A percentile compares a stretch with the other conserved stretches of the same genome.
These are phyloP conservation scores for Cadophora gregata DNA, from an alignment of 2,329 filamentous ascomycete genomes.

Conservation along the genomic window DNA sequence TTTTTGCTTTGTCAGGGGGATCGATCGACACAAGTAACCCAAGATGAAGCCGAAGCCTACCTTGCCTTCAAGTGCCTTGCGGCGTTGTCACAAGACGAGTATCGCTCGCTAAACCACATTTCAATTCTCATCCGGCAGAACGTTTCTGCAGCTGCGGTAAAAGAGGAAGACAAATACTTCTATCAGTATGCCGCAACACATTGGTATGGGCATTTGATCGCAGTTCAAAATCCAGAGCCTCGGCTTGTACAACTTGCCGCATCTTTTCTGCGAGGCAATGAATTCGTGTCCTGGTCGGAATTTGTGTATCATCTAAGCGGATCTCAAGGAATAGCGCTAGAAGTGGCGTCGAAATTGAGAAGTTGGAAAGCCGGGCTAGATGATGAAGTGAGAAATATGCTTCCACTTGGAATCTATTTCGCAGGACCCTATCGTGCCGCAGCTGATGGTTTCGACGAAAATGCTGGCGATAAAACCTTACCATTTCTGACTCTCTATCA, in stretches of 20 bases:
- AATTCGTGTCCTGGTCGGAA: conserved; percentile 5
- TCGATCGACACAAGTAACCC: neutral
- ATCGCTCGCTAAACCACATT: conserved; percentile 5
- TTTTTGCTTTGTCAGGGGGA: neutral
- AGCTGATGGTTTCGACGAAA: neutral
- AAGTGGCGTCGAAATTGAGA: neutral
- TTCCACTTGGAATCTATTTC: neutral
- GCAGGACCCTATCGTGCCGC: neutral
- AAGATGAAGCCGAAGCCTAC: neutral
- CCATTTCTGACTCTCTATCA: conserved; percentile 2
- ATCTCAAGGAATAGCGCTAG: conserved; percentile 1
- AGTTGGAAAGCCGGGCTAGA: neutral
- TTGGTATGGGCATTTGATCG: neutral
- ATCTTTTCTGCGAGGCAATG: neutral
- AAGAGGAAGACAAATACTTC: neutral
- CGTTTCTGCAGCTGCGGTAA: neutral
- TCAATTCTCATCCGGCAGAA: neutral
- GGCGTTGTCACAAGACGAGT: neutral
- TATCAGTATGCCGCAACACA: conserved; percentile 10
- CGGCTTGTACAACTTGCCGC: neutral
- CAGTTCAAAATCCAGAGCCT: neutral
- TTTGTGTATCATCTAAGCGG: neutral
- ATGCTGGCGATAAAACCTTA: neutral
- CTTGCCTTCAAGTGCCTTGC: neutral
- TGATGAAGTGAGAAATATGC: neutral